Evolutionary conservation across 1,139 yeast genomes (phyloP).

Genomic region (Yarrowia galli): DNA sequence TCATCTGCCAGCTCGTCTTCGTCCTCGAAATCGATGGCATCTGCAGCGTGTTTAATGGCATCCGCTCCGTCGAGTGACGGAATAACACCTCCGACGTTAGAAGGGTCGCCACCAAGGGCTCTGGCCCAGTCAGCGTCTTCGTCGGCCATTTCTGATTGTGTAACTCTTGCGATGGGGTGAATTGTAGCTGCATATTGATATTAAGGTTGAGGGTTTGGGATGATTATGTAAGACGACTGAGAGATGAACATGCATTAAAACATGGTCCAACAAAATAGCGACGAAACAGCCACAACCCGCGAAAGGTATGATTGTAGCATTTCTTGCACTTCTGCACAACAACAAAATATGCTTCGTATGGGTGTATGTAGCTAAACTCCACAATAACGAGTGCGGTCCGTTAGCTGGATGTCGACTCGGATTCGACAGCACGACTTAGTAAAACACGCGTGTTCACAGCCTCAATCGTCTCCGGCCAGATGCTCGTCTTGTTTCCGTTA

Average conservation of each 20-base stretch:
- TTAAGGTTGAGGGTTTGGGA: slow-evolving; percentile 4
- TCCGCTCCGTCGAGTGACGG: slow-evolving; percentile 48
- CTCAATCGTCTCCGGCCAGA: too few relatives aligned
- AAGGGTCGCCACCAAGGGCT: slow-evolving; percentile 38
- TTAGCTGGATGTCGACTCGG: too few relatives aligned
- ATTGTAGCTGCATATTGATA: background rate
- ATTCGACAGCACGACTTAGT: too few relatives aligned
- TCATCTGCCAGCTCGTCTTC: slow-evolving; percentile 91
- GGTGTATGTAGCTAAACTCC: too few relatives aligned
- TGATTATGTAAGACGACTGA: background rate
- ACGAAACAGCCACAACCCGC: too few relatives aligned
- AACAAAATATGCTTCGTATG: too few relatives aligned
- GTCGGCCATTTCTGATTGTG: slow-evolving; percentile 33
- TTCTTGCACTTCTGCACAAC: too few relatives aligned
- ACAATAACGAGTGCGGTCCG: too few relatives aligned
- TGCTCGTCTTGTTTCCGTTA: too few relatives aligned
- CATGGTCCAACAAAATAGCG: too few relatives aligned
- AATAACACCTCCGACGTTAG: slow-evolving; percentile 34
- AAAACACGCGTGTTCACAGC: too few relatives aligned
- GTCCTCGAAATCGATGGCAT: slow-evolving; percentile 95
- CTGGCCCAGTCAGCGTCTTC: slow-evolving; percentile 34
- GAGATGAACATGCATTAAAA: background rate
- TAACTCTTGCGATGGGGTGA: slow-evolving; percentile 3
- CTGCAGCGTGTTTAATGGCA: slow-evolving; percentile 74
- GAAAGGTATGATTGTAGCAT: too few relatives aligned